These are phyloP conservation scores for Amanita rimosa DNA, from an alignment of 768 basidiomycete genomes.

Conservation along the genomic window DNA sequence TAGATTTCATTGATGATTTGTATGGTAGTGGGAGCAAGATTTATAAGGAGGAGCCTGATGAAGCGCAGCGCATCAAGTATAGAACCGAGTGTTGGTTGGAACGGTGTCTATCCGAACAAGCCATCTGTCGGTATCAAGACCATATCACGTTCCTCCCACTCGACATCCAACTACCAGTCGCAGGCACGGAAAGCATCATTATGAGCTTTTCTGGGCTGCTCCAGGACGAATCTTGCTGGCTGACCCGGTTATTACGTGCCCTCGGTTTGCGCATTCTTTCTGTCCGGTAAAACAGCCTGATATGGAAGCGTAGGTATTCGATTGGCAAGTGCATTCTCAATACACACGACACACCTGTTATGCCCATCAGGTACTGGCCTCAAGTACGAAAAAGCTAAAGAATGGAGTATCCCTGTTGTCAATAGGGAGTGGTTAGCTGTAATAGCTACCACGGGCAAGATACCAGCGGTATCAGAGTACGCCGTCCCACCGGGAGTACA, in stretches of 20 bases:
- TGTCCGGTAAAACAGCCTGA: not conserved
- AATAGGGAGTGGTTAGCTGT: constrained; percentile 57
- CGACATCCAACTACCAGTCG: constrained; percentile 41
- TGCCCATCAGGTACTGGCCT: constrained; percentile 60
- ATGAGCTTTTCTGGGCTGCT: constrained; percentile 73
- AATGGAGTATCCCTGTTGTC: constrained; percentile 75
- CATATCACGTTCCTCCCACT: constrained; percentile 68
- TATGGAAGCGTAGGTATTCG: constrained; percentile 33
- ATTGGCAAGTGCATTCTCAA: constrained; percentile 47
- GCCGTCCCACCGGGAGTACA: constrained; percentile 14
- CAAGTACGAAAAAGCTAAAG: constrained; percentile 68
- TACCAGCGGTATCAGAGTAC: constrained; percentile 27
- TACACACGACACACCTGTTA: constrained; percentile 68
- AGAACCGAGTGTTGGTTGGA: constrained; percentile 95
- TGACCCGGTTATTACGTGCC: constrained; percentile 54
- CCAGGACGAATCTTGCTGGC: constrained; percentile 53
- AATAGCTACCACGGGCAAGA: constrained; percentile 39
- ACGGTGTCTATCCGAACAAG: constrained; percentile 66
- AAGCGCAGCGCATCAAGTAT: constrained; percentile 36
- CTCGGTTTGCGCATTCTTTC: constrained; percentile 35
- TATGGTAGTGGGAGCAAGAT: constrained; percentile 55
- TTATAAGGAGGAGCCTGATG: constrained; percentile 46
- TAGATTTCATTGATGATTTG: constrained; percentile 3
- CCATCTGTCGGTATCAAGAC: constrained; percentile 55
- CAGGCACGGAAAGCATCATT: constrained; percentile 41